These are phyloP conservation scores for Penicillium decumbens DNA, from an alignment of 2,329 filamentous ascomycete species.

Conservation along the genomic window DNA sequence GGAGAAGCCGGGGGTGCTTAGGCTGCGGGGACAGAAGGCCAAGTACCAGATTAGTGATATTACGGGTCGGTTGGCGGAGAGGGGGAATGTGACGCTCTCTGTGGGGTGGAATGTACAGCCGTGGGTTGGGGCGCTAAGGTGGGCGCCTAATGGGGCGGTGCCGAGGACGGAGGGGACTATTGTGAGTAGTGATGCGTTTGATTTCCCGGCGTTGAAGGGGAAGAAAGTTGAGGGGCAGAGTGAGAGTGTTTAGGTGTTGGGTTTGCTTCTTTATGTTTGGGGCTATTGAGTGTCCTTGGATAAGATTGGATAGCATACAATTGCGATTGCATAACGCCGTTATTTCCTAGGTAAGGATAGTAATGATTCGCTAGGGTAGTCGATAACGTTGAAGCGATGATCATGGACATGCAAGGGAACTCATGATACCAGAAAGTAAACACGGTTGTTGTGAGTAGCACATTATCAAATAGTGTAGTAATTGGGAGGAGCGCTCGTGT, in stretches of 20 bases:
- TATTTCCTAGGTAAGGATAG: neutral
- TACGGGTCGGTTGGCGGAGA: constrained; percentile 68
- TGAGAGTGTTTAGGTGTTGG: constrained; percentile 1
- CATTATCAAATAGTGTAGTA: constrained; percentile 25
- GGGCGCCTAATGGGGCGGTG: constrained; percentile 60
- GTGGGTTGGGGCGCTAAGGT: constrained; percentile 85
- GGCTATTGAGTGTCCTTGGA: neutral
- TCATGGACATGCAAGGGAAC: neutral
- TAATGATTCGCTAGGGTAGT: neutral
- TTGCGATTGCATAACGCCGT: neutral
- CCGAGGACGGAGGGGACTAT: constrained; percentile 49
- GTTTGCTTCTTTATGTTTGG: neutral
- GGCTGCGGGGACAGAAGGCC: constrained; percentile 76
- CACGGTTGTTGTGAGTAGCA: neutral
- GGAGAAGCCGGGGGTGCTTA: constrained; percentile 56
- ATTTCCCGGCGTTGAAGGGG: constrained; percentile 53
- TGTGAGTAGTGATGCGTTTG: constrained; percentile 51
- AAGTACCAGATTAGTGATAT: constrained; percentile 98
- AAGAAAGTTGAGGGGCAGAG: constrained; percentile 27
- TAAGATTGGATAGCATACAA: neutral
- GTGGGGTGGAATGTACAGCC: constrained; percentile 97
- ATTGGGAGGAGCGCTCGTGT: constrained; percentile 3
- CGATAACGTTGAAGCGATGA: neutral
- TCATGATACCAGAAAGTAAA: neutral
- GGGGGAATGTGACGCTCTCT: constrained; percentile 68